A percentile compares a stretch with the other conserved stretches of the same genome.
phyloP scores from a whole-genome alignment of 257 asterid species.

The Anisodus tanguticus region DNA sequence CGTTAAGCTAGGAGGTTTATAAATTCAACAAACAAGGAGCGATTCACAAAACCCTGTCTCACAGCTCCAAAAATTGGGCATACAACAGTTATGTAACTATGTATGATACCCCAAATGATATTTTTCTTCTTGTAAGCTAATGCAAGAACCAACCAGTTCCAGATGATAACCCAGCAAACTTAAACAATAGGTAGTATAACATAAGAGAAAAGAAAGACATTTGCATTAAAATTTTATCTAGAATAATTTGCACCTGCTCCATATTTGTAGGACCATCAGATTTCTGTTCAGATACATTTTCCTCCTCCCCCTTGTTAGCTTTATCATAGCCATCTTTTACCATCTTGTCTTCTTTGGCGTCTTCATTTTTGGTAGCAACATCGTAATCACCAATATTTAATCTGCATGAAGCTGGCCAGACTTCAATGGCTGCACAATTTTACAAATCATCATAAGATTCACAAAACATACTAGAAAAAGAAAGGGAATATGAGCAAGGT shows the following conservation, averaged over 20 bases:
- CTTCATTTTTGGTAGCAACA: slow-evolving; percentile 45
- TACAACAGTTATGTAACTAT: background rate
- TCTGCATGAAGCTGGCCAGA: slow-evolving; percentile 95
- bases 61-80: background rate
- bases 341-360: slow-evolving; percentile 59
- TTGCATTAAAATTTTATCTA: background rate
- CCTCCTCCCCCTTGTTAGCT: slow-evolving; percentile 45
- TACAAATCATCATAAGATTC: slow-evolving; percentile 24
- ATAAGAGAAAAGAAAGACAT: background rate
- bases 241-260: slow-evolving; percentile 63
- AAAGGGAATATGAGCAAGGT: background rate
- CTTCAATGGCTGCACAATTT: slow-evolving; percentile 68
- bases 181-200: background rate
- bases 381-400: slow-evolving; percentile 52
- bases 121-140: background rate
- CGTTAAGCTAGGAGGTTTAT: background rate
- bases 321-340: slow-evolving; percentile 50
- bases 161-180: background rate
- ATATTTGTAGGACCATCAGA: slow-evolving; percentile 64
- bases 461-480: background rate
- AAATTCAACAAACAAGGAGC: background rate
- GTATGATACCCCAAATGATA: background rate
- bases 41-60: background rate
- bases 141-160: background rate
- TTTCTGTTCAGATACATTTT: slow-evolving; percentile 49